phyloP scores from a whole-genome alignment of 2,329 filamentous ascomycete genomes.

The Fusarium sp. region DNA sequence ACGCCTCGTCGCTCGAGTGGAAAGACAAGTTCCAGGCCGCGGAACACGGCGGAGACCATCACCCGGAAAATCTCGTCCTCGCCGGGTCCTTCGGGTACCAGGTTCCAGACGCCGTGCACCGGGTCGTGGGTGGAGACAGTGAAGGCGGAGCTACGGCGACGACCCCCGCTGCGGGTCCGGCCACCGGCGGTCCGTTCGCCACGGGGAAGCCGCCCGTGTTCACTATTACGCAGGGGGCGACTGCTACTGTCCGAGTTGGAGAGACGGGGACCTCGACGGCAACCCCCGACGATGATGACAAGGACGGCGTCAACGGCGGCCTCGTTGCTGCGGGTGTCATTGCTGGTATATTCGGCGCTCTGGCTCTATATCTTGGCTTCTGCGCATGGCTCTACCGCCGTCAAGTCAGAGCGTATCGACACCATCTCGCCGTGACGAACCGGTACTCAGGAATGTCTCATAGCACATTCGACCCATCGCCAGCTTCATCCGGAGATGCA shows the following conservation, averaged over 20 bases:
- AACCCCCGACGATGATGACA: background rate
- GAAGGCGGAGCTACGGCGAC: constrained; percentile 63
- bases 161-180: constrained; percentile 57
- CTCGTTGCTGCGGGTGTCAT: constrained; percentile 62
- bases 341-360: constrained; percentile 68
- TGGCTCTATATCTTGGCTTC: constrained; percentile 72
- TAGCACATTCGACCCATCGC: constrained; percentile 46
- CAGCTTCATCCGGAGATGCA: constrained; percentile 39
- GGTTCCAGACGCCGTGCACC: constrained; percentile 61
- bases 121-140: constrained; percentile 59
- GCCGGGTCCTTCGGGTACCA: constrained; percentile 59
- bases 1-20: constrained; percentile 67
- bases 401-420: constrained; percentile 73
- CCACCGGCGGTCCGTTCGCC: constrained; percentile 72
- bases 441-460: constrained; percentile 58
- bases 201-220: constrained; percentile 75
- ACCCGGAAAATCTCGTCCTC: constrained; percentile 56
- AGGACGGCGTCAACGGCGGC: constrained; percentile 46
- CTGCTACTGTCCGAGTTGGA: constrained; percentile 52
- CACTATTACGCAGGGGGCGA: constrained; percentile 64
- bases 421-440: constrained; percentile 71
- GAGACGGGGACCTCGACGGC: constrained; percentile 43
- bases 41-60: constrained; percentile 63
- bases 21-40: constrained; percentile 67
- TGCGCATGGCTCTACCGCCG: constrained; percentile 77